Base-by-base conservation (phyloP, 202 grass and related monocot genomes). In the Bolboschoenoplectus hybrid region DNA sequence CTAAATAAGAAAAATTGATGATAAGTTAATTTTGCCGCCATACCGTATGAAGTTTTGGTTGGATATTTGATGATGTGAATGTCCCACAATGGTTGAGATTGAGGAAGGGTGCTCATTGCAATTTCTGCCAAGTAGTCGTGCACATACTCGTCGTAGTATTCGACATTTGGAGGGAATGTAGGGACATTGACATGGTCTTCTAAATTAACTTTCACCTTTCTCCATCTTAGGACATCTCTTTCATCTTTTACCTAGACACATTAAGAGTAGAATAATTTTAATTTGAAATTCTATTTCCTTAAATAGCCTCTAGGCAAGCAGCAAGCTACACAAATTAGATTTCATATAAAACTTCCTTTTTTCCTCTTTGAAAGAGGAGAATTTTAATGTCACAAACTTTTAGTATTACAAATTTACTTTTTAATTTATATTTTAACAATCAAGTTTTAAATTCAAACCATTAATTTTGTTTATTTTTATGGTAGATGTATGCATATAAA, bases 21-120 rank as follows among this genome's bases (percentile, higher is more conserved):
- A 67, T 67, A 13, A 14, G 26, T 26, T 26, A 26, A 11, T 13
- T 38, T 67, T 39, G 4, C 26, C 58, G 1, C 9, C 35, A 55
- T 80, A 80, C 75, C 75, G 16, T 60, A 20, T 13, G 82, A 56
- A 3, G 51, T 52, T 56, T 80, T 85, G 13, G 87, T 88, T n/a
- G 81, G 62, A 34, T 89, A 89, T 66, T 89, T 89, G 73, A 89
- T 81, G 82, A 89, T 85, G 73, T 89, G 87, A 7, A 89, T 14
- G 17, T 81, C 82, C 87, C 87, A 89, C 38, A 85, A 57, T 3
- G 87, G 87, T 17, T 13, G 73, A 65, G 38, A 34, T 67, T 70
- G 52, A 8, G 87, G 74, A 46, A 85, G 62, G 7, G 6, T 16
- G 8, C 11, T 20, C 3, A 39, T 0, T 12, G 82, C 87, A 1